phyloP scores from a whole-genome alignment of 2,329 filamentous ascomycete species.

The Stachybotrys chlorohalonatus region DNA sequence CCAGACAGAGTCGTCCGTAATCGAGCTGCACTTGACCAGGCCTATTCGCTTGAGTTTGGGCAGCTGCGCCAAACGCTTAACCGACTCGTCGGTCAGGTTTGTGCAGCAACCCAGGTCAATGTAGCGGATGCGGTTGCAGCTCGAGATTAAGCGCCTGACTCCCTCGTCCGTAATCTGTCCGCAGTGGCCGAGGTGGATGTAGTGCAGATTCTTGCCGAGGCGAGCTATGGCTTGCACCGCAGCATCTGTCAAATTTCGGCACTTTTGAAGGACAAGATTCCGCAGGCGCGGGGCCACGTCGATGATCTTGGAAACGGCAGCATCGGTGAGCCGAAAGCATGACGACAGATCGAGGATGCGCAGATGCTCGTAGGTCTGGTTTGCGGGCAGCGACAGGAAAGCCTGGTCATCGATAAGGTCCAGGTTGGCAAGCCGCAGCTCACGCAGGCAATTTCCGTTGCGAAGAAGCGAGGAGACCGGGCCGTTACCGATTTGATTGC shows the following conservation, averaged over 20 bases:
- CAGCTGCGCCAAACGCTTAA: conserved; percentile 72
- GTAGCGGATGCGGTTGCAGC: conserved; percentile 90
- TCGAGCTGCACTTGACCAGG: conserved; percentile 83
- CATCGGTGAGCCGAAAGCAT: conserved; percentile 74
- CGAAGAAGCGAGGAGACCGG: conserved; percentile 75
- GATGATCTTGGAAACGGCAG: conserved; percentile 82
- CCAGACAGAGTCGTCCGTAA: conserved; percentile 83
- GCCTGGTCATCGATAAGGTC: conserved; percentile 78
- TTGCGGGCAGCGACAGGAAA: conserved; percentile 67
- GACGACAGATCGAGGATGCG: conserved; percentile 91
- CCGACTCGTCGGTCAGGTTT: conserved; percentile 78
- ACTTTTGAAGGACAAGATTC: conserved; percentile 92
- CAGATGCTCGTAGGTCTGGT: conserved; percentile 71
- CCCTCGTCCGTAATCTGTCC: conserved; percentile 82
- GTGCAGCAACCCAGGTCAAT: conserved; percentile 96
- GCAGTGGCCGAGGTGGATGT: conserved; percentile 92
- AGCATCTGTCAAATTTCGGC: conserved; percentile 81
- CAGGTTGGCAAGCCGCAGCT: conserved; percentile 81
- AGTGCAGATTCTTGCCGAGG: conserved; percentile 92
- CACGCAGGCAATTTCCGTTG: conserved; percentile 74
- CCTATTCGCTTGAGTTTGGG: conserved; percentile 94
- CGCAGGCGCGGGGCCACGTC: conserved; percentile 76
- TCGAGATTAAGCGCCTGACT: conserved; percentile 72
- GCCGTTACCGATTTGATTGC: conserved; percentile 69
- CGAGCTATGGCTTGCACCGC: conserved; percentile 81